These are phyloP conservation scores for Globisporangium echinulatum DNA, from an alignment of 352 stramenopile genomes.

Conservation along the genomic window DNA sequence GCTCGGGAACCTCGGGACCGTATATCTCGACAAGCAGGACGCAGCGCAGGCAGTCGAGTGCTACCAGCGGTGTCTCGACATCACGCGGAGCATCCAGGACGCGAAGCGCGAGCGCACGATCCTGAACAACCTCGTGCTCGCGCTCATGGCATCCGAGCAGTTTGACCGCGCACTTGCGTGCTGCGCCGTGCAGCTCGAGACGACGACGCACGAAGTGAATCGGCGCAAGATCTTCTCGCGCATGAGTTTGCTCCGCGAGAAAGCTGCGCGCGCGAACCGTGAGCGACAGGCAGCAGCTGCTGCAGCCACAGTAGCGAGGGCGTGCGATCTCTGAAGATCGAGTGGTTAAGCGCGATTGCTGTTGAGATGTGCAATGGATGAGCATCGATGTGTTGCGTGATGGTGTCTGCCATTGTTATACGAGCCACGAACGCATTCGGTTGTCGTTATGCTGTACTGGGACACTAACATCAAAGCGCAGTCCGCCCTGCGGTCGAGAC, in stretches of 20 bases:
- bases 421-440: too few relatives aligned
- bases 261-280: slow-evolving; percentile 15
- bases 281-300: not conserved
- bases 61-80: slow-evolving; percentile 73
- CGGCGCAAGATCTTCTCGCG: slow-evolving; percentile 71
- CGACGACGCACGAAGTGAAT: slow-evolving; percentile 63
- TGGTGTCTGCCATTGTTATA: too few relatives aligned
- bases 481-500: too few relatives aligned
- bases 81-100: slow-evolving; percentile 64
- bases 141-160: slow-evolving; percentile 56
- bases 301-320: not conserved
- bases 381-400: too few relatives aligned
- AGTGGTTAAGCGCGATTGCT: too few relatives aligned
- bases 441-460: too few relatives aligned
- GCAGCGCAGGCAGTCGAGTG: slow-evolving; percentile 58
- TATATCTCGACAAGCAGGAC: slow-evolving; percentile 72
- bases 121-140: slow-evolving; percentile 80
- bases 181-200: slow-evolving; percentile 65
- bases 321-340: not conserved
- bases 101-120: slow-evolving; percentile 76
- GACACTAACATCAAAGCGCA: too few relatives aligned
- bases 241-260: slow-evolving; percentile 65
- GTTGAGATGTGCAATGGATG: too few relatives aligned
- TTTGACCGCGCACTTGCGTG: slow-evolving; percentile 48
- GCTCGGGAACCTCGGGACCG: slow-evolving; percentile 70